Base-by-base conservation (phyloP, 1,284 basidiomycete genomes). In the Tylopilus sp. region DNA sequence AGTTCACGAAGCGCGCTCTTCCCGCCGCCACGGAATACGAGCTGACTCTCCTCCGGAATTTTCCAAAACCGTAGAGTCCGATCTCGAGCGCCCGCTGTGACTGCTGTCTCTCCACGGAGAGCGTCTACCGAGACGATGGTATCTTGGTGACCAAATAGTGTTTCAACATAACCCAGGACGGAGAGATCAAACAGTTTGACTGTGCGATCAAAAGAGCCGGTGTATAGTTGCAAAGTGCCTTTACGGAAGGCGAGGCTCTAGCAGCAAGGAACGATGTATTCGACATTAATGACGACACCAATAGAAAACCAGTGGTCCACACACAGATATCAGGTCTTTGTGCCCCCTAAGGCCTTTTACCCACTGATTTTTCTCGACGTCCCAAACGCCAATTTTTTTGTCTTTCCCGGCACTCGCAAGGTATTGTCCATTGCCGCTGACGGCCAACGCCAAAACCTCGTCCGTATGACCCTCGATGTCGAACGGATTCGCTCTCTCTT, bases 101-200 rank as follows among this genome's bases (percentile, higher is more conserved):
- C 83, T 9, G 89, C 91, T 0, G 86, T 83, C 61, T 97, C 93
- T 3, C 83, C 82, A 25, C 88, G 81, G 6, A 99, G 77, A 1
- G 90, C 78, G 55, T 94, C 90, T 2, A 99, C 66, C 5, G 76
- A 74, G 11, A 90, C 73, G 21, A 97, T 83, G 19, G 83, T 78
- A 63, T 98, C 96, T 73, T 99, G 97, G 65, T 99, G 96, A 1
- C 96, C 96, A 64, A 97, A 99, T 8, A 99, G 76, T 11, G 96
- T 98, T 67, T 99, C 97, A 50, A 98, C 86, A 63, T 96, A 95
- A 5, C 90, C 91, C 72, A 97, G 82, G 5, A 86, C 84, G 6
- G 75, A 73, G 15, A 69, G 60, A 30, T 65, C 63, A 39, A 90
- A 97, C 15, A 98, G 77, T 67, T 97, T 96, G 43, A 98, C 69